Base-by-base conservation (phyloP, 768 basidiomycete genomes). In the Termitomyces bulborhizus region DNA sequence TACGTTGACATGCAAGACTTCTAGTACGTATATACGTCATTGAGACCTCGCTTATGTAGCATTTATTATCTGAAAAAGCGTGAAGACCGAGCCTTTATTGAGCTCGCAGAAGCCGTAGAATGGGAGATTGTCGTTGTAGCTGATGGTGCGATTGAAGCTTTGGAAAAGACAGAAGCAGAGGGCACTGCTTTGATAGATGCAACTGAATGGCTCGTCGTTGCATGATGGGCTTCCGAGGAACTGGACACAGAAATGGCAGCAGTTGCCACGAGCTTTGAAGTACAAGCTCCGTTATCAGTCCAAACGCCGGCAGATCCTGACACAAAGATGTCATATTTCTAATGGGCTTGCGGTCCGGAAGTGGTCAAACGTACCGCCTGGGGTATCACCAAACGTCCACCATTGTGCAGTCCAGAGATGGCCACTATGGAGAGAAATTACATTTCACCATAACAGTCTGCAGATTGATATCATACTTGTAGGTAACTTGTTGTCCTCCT, bases 341-440 rank as follows among this genome's bases (percentile, higher is more conserved):
- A 3, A 11, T 39, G 9, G 8, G 39, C 11, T 21, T 37, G 6
- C 3, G 15, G n/a, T 18, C 26, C 41, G 21, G n/a, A 18, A 24
- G 21, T 16, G 7, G 12, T 43, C 41, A 16, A 34, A 54, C 55
- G 26, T 50, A 69, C 69, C 70, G 60, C 71, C 72, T 8, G 71
- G 71, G 21, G 48, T 50, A 53, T 72, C 72, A 61, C 5, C 52
- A 62, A 32, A 65, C 9, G 68, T 70, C 80, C 81, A 82, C 72
- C 73, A 78, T 51, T 71, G 63, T 4, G 79, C 78, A 1, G 69
- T 73, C 80, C 80, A 82, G 9, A 80, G 66, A 56, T 79, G 65
- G 11, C 77, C 76, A 51, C 80, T 80, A 21, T 21, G 26, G 34
- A 51, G 34, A 34, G 16, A 36, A 11, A 11, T 34, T 46, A 62